Evolutionary conservation across 1,139 yeast genomes (phyloP).

Genomic region (Debaryomyces robertsiae): DNA sequence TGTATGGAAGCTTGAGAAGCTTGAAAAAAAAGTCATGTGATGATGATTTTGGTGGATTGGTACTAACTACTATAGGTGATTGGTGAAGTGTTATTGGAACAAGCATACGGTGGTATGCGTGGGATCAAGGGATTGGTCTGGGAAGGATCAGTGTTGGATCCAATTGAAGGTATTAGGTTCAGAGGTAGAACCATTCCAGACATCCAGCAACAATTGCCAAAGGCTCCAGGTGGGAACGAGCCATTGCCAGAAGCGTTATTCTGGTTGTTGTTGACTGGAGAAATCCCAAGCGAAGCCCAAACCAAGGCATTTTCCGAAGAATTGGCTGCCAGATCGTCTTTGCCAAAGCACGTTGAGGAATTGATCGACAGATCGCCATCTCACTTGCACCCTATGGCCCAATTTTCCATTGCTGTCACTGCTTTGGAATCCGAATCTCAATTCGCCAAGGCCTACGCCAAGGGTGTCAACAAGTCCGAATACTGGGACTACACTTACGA

Average conservation of each 20-base stretch:
- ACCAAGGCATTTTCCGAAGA: slow-evolving; percentile 76
- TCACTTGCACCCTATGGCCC: slow-evolving; percentile 96
- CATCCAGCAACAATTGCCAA: slow-evolving; percentile 88
- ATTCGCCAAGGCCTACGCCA: slow-evolving; percentile 89
- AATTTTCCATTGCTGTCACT: slow-evolving; percentile 88
- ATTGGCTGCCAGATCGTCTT: slow-evolving; percentile 79
- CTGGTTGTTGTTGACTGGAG: slow-evolving; percentile 91
- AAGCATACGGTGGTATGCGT: slow-evolving; percentile 99
- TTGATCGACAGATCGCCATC: slow-evolving; percentile 82
- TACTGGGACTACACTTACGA: slow-evolving; percentile 94
- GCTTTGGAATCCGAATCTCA: slow-evolving; percentile 89
- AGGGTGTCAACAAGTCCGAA: slow-evolving; percentile 82
- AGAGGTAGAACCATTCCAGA: slow-evolving; percentile 98
- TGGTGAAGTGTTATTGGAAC: slow-evolving; percentile 92
- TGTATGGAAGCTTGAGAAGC: slow-evolving; percentile 24
- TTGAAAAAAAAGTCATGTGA: not conserved
- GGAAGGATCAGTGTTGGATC: slow-evolving; percentile 99
- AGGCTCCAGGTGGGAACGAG: slow-evolving; percentile 83
- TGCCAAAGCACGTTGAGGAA: slow-evolving; percentile 86
- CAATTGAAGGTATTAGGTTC: slow-evolving; percentile 97
- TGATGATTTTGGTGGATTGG: not conserved
- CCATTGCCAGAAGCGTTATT: slow-evolving; percentile 91
- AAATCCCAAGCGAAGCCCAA: slow-evolving; percentile 79
- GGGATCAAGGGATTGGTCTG: slow-evolving; percentile 97
- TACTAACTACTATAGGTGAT: slow-evolving; percentile 48